phyloP scores from a whole-genome alignment of 768 basidiomycete genomes.

The Roridomyces roridus region DNA sequence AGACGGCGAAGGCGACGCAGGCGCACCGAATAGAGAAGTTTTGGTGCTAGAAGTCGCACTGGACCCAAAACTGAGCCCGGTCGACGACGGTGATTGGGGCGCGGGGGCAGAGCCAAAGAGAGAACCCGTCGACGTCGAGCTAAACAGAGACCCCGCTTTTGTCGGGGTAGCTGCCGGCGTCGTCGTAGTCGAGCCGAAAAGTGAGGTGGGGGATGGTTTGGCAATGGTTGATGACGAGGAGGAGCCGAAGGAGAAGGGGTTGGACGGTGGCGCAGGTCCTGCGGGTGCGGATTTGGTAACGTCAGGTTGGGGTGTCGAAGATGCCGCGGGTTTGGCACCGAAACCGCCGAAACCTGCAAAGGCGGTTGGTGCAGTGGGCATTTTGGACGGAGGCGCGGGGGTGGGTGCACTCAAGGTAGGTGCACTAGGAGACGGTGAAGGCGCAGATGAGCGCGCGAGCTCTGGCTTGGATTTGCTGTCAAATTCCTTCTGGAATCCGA shows the following conservation, averaged over 20 bases:
- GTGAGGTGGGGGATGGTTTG: conserved; percentile 13
- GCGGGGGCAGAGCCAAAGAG: conserved; percentile 4
- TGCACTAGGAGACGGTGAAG: conserved; percentile 21
- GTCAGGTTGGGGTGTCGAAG: conserved; percentile 17
- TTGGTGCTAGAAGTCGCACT: conserved; percentile 5
- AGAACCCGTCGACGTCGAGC: conserved; percentile 22
- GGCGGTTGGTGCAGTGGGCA: conserved; percentile 15
- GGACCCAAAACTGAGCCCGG: conserved; percentile 1
- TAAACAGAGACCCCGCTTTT: not conserved
- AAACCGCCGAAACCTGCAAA: conserved; percentile 19
- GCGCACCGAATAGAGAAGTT: conserved; percentile 12
- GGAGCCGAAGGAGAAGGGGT: conserved; percentile 6
- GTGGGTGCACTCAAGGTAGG: not conserved
- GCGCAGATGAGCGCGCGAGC: conserved; percentile 13
- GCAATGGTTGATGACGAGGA: conserved; percentile 11
- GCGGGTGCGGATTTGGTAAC: not conserved
- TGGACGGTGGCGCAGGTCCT: not conserved
- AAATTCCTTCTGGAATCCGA: conserved; percentile 60
- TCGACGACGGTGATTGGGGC: conserved; percentile 5
- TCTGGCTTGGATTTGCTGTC: conserved; percentile 40
- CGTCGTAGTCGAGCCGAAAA: not conserved
- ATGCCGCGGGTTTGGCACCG: conserved; percentile 10
- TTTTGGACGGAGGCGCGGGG: conserved; percentile 8
- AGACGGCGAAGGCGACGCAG: conserved; percentile 17
- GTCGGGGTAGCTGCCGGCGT: too few relatives aligned